A percentile compares a stretch with the other conserved stretches of the same genome.
Evolutionary conservation across 371 early-diverging fungal genomes (phyloP).

Genomic region (Haplosporangium sp.): DNA sequence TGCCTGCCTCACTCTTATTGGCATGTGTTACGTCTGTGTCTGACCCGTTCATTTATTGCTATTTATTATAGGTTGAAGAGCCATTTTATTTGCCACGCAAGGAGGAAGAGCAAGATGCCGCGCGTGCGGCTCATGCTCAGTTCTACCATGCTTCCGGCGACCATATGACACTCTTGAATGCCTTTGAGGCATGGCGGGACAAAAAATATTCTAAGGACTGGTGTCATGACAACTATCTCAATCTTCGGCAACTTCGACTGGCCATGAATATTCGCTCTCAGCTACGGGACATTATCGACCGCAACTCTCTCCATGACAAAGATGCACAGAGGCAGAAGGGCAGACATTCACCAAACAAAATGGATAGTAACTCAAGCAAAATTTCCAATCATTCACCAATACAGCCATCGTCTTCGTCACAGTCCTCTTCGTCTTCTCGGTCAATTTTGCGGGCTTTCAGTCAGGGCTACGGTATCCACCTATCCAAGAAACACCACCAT

Average conservation of each 20-base stretch:
- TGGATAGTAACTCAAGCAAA: not conserved
- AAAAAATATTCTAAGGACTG: slow-evolving; percentile 83
- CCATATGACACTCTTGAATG: slow-evolving; percentile 88
- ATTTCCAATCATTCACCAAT: slow-evolving; percentile 35
- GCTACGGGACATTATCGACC: slow-evolving; percentile 87
- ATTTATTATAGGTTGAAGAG: slow-evolving; percentile 90
- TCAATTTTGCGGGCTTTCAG: slow-evolving; percentile 76
- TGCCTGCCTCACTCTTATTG: not conserved
- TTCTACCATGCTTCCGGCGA: slow-evolving; percentile 84
- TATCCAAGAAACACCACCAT: slow-evolving; percentile 78
- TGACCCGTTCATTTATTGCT: slow-evolving; percentile 58
- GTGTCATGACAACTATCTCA: slow-evolving; percentile 94
- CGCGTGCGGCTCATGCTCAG: slow-evolving; percentile 80
- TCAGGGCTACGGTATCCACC: slow-evolving; percentile 79
- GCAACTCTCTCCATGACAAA: slow-evolving; percentile 50
- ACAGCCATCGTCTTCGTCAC: slow-evolving; percentile 2
- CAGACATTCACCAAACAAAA: slow-evolving; percentile 4
- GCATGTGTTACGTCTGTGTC: not conserved
- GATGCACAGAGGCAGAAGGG: slow-evolving; percentile 9
- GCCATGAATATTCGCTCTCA: slow-evolving; percentile 93
- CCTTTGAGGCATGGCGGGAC: slow-evolving; percentile 91
- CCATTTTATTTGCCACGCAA: slow-evolving; percentile 85
- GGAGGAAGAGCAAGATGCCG: slow-evolving; percentile 79
- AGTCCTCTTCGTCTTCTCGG: slow-evolving; percentile 56
- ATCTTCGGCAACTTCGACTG: slow-evolving; percentile 83